Evolutionary conservation across 208 protist species (phyloP).

Genomic region (Naegleria fowleri): DNA sequence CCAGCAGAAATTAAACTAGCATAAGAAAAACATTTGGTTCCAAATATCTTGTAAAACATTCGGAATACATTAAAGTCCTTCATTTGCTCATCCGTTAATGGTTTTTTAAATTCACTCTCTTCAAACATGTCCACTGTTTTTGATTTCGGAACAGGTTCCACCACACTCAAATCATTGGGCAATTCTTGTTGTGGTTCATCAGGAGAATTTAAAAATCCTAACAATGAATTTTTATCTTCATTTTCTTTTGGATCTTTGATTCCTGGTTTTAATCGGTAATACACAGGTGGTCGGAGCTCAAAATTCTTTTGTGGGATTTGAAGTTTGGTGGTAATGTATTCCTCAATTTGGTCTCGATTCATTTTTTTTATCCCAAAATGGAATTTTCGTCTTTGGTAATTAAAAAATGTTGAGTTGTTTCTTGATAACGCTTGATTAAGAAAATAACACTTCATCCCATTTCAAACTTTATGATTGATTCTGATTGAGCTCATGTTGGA

Average conservation of each 20-base stretch:
- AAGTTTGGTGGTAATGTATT: background rate
- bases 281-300: background rate
- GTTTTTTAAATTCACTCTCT: slow-evolving; percentile 2
- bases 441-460: too few relatives aligned
- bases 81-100: background rate
- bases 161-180: background rate
- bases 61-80: background rate
- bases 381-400: too few relatives aligned
- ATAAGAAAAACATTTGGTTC: background rate
- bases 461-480: too few relatives aligned
- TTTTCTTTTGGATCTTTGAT: background rate
- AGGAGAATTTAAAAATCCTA: background rate
- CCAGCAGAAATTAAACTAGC: background rate
- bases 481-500: too few relatives aligned
- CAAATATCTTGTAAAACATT: background rate
- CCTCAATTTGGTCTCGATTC: background rate
- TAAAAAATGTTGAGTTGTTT: too few relatives aligned
- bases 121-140: background rate
- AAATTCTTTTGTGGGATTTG: background rate
- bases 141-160: background rate
- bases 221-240: background rate
- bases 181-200: background rate
- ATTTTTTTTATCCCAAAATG: background rate
- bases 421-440: too few relatives aligned
- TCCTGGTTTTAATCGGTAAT: background rate